Base-by-base conservation (phyloP, 179 eudicot species). In the Silene coronaria region DNA sequence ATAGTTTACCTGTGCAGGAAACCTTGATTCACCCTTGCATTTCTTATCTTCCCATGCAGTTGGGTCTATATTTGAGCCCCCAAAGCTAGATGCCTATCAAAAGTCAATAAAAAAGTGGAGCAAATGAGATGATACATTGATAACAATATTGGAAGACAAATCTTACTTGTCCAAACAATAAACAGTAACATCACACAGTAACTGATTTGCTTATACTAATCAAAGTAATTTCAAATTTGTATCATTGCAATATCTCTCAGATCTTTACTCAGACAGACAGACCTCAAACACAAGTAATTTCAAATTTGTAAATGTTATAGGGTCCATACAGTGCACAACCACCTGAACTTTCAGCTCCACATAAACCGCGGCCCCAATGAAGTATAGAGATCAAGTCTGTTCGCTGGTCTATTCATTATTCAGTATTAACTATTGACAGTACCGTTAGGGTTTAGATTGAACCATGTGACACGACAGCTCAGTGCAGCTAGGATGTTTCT, bases 41-140 rank as follows among this genome's bases (percentile, higher is more conserved):
- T 94, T 94, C 87, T 94, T 94, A 82, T 94, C 98, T 75, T 94
- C 98, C 98, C 98, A 94, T 72, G 98, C 98, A 75, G 94, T 82
- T 57, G 98, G 90, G 72, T 94, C 94, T 38, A 92, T 92, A 74
- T 94, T 94, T 28, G 98, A 87, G 58, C 97, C 98, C 51, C 98
- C 97, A 83, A 94, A 94, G 77, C 78, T 88, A 22, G 91, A 84
- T 51, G 98, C 98, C 92, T 94, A 88, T 72, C 67, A 70, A 64
- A 70, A 45, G 28, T 67, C 64, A 14, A 19, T 63, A 26, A 24
- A 61, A 67, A 70, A 11, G 51, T 0, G 51, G 51, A 11, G 51
- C 51, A 60, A 32, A 82, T 45, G 14, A 74, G 67, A 24, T 51
- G 57, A 38, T 64, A 53, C 65, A 26, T 34, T 55, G 59, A 55